Evolutionary conservation across 805 yeast species (phyloP).

Genomic region (Cyberlindnera petersonii): DNA sequence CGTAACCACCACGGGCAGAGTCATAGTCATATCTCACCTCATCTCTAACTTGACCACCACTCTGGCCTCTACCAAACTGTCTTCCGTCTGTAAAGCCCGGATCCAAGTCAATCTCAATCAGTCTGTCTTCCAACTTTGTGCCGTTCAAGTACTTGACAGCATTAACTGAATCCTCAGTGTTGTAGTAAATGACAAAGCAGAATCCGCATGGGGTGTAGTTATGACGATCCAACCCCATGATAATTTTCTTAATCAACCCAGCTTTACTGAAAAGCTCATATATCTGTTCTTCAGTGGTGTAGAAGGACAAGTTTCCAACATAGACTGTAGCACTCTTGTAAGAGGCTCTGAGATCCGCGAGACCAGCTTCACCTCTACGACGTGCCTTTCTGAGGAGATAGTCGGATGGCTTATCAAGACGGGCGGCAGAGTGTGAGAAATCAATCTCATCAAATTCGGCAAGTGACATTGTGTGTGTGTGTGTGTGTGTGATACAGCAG

Average conservation of each 20-base stretch:
- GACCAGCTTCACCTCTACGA: slow-evolving; percentile 40
- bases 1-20: slow-evolving; percentile 43
- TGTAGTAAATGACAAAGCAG: slow-evolving; percentile 80
- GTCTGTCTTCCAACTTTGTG: slow-evolving; percentile 79
- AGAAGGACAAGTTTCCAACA: slow-evolving; percentile 86
- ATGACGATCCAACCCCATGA: slow-evolving; percentile 93
- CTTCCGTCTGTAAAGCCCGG: slow-evolving; percentile 96
- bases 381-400: slow-evolving; percentile 64
- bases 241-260: slow-evolving; percentile 72
- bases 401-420: slow-evolving; percentile 69
- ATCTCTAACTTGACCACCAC: slow-evolving; percentile 88
- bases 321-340: slow-evolving; percentile 73
- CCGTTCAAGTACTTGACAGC: slow-evolving; percentile 80
- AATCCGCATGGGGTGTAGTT: slow-evolving; percentile 95
- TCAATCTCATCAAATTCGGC: slow-evolving; percentile 51
- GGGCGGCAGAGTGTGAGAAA: slow-evolving; percentile 59
- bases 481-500: no score
- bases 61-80: slow-evolving; percentile 89
- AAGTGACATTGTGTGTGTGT: slow-evolving; percentile 30
- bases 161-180: slow-evolving; percentile 67
- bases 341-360: slow-evolving; percentile 62
- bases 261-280: slow-evolving; percentile 75
- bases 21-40: slow-evolving; percentile 53
- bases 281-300: slow-evolving; percentile 92
- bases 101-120: slow-evolving; percentile 83